Conservation (phyloP, 2,329 filamentous ascomycete genomes). For the Beauveria medogensis region DNA sequence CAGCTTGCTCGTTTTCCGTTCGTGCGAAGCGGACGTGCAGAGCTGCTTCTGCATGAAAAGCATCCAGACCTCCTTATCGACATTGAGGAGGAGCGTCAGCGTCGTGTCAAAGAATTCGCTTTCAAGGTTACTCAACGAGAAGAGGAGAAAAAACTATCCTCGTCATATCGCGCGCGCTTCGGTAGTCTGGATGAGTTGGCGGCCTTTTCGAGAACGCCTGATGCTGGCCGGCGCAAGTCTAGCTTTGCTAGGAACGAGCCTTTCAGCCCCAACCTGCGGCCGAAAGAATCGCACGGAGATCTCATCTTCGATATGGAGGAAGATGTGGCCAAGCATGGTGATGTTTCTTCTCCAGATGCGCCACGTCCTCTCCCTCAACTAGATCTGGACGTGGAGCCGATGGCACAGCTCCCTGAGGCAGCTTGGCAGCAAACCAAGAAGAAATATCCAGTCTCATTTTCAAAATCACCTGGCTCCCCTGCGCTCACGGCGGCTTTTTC, state of each 20-base stretch:
- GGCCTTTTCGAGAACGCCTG: conserved; percentile 31
- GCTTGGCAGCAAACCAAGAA: conserved; percentile 23
- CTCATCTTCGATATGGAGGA: conserved; percentile 95
- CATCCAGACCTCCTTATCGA: conserved; percentile 56
- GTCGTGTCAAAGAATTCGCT: conserved; percentile 68
- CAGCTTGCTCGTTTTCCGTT: conserved; percentile 73
- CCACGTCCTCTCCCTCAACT: conserved; percentile 13
- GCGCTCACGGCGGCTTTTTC: background rate
- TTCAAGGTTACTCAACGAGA: conserved; percentile 57
- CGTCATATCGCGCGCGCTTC: conserved; percentile 51
- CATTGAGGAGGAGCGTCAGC: conserved; percentile 60
- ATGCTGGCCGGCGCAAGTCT: conserved; percentile 38
- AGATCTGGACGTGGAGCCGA: conserved; percentile 20
- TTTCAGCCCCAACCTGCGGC: conserved; percentile 58
- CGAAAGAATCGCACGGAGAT: conserved; percentile 62
- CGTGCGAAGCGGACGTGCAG: conserved; percentile 65
- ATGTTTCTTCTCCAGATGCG: conserved; percentile 20
- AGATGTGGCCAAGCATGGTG: conserved; percentile 26
- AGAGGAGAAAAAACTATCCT: conserved; percentile 54
- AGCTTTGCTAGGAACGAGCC: conserved; percentile 44
- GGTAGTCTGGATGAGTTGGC: conserved; percentile 58
- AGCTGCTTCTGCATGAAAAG: conserved; percentile 55
- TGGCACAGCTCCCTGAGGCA: conserved; percentile 22
- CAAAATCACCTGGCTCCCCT: conserved; percentile 1
- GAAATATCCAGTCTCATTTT: conserved; percentile 11